Evolutionary conservation across 1,284 basidiomycete species (phyloP).

Genomic region (Ceratorhiza oryzae-sativae): DNA sequence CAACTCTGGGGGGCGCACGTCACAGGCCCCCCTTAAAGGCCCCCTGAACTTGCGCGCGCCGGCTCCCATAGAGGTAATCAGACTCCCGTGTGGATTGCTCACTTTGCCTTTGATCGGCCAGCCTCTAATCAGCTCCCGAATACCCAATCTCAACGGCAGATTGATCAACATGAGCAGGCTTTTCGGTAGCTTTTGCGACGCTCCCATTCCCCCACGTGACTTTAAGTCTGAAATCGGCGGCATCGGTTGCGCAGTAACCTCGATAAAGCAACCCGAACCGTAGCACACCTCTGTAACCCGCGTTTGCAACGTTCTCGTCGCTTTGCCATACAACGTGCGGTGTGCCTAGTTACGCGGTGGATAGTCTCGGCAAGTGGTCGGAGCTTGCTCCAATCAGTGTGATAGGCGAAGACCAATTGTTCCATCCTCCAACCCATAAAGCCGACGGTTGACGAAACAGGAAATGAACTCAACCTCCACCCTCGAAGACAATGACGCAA

Average conservation of each 20-base stretch:
- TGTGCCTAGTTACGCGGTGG: slow-evolving; percentile 23
- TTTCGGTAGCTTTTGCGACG: not conserved
- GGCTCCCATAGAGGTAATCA: no score
- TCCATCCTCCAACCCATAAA: slow-evolving; percentile 3
- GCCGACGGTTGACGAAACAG: not conserved
- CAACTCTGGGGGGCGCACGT: no score
- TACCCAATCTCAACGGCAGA: not conserved
- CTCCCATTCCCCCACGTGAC: not conserved
- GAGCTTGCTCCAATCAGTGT: slow-evolving; percentile 35
- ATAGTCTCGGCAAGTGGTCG: slow-evolving; percentile 23
- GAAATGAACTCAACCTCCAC: slow-evolving; percentile 11
- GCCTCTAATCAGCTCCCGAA: slow-evolving; percentile 1
- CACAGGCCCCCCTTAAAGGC: no score
- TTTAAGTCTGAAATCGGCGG: not conserved
- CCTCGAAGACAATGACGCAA: slow-evolving; percentile 21
- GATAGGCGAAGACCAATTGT: slow-evolving; percentile 28
- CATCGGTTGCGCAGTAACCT: not conserved
- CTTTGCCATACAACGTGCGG: not conserved
- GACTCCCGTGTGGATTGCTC: no score
- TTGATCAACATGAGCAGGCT: not conserved
- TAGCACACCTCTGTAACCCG: not conserved
- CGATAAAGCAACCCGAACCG: not conserved
- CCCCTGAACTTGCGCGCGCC: no score
- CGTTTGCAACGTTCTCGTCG: slow-evolving; percentile 1
- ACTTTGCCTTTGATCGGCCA: not conserved